These are phyloP conservation scores for Exophiala sideris DNA, from an alignment of 2,329 filamentous ascomycete genomes.

Conservation along the genomic window DNA sequence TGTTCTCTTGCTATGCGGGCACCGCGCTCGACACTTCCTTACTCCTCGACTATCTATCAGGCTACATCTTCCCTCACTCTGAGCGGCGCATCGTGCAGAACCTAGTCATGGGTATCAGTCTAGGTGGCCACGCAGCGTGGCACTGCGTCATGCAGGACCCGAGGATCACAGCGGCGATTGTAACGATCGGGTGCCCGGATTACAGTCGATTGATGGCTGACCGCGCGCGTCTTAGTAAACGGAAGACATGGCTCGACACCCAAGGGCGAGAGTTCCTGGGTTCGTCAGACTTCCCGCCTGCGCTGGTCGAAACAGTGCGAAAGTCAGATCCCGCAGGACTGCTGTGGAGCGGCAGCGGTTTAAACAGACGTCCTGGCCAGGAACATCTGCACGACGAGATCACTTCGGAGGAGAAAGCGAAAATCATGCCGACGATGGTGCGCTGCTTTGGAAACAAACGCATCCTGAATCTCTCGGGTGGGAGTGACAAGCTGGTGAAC, in stretches of 20 bases:
- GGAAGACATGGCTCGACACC: slow-evolving; percentile 56
- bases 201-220: slow-evolving; percentile 76
- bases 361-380: slow-evolving; percentile 30
- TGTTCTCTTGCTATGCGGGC: slow-evolving; percentile 65
- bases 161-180: slow-evolving; percentile 71
- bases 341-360: slow-evolving; percentile 43
- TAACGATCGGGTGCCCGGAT: slow-evolving; percentile 86
- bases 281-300: slow-evolving; percentile 70
- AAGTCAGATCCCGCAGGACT: slow-evolving; percentile 72
- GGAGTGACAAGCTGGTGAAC: slow-evolving; percentile 59
- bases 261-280: slow-evolving; percentile 67
- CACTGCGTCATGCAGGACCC: slow-evolving; percentile 74
- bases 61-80: slow-evolving; percentile 62
- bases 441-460: slow-evolving; percentile 49
- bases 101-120: slow-evolving; percentile 74
- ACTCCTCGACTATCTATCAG: slow-evolving; percentile 73
- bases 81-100: slow-evolving; percentile 57
- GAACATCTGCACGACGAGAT: slow-evolving; percentile 35
- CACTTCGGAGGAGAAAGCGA: slow-evolving; percentile 42
- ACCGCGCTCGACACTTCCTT: slow-evolving; percentile 72
- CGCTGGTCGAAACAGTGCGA: slow-evolving; percentile 61
- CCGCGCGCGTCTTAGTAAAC: slow-evolving; percentile 69
- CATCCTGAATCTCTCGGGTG: slow-evolving; percentile 53
- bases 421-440: slow-evolving; percentile 43
- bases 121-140: slow-evolving; percentile 88